These are phyloP conservation scores for Suillus luteus DNA, from an alignment of 768 basidiomycete species.

Conservation along the genomic window DNA sequence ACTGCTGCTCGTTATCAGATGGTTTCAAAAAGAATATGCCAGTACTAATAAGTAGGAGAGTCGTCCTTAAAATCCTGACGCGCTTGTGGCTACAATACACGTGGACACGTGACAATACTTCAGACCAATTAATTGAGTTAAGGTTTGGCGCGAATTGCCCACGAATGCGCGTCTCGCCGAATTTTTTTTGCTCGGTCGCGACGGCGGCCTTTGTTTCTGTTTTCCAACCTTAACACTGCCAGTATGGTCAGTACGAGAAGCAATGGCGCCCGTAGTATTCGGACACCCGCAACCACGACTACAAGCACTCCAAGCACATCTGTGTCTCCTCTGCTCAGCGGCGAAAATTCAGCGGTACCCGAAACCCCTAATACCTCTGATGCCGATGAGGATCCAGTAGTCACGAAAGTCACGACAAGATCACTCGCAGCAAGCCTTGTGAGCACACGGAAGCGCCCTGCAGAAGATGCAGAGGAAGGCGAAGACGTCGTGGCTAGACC, in stretches of 20 bases:
- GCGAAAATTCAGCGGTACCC: slow-evolving; percentile 43
- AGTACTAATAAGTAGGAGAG: background rate
- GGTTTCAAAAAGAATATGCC: background rate
- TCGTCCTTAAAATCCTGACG: slow-evolving; percentile 6
- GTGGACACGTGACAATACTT: slow-evolving; percentile 24
- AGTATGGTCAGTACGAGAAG: slow-evolving; percentile 29
- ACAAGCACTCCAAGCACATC: slow-evolving; percentile 41
- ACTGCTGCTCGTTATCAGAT: background rate
- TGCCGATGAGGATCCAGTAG: slow-evolving; percentile 20
- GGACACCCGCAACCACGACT: slow-evolving; percentile 29
- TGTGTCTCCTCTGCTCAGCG: slow-evolving; percentile 55
- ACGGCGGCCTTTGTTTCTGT: slow-evolving; percentile 17
- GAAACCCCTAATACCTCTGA: slow-evolving; percentile 59
- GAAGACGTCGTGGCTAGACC: slow-evolving; percentile 18
- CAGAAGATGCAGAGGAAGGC: slow-evolving; percentile 36
- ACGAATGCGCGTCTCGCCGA: slow-evolving; percentile 21
- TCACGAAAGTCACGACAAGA: slow-evolving; percentile 7
- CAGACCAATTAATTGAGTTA: slow-evolving; percentile 25
- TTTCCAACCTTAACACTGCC: background rate
- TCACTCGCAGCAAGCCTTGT: slow-evolving; percentile 11
- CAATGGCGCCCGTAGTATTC: slow-evolving; percentile 14
- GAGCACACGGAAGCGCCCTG: slow-evolving; percentile 33
- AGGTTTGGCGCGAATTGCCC: slow-evolving; percentile 20
- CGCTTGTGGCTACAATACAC: slow-evolving; percentile 30
- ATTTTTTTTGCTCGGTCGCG: slow-evolving; percentile 8